These are phyloP conservation scores for Conticribra guillardii DNA, from an alignment of 108 stramenopile genomes.

Conservation along the genomic window DNA sequence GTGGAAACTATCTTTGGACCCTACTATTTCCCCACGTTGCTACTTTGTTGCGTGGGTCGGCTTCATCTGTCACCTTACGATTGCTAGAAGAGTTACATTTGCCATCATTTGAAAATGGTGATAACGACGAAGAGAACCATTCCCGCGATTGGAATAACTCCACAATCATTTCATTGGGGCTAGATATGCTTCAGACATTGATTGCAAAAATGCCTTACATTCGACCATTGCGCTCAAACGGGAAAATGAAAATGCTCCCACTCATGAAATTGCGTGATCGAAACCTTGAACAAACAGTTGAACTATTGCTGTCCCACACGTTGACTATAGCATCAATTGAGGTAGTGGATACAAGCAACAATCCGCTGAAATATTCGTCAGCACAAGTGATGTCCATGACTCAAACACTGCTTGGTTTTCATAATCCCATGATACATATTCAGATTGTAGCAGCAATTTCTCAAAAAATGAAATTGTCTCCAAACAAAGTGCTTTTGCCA, in stretches of 20 bases:
- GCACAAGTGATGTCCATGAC: slow-evolving; percentile 27
- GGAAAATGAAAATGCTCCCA: not conserved
- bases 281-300: slow-evolving; percentile 20
- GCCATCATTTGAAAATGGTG: not conserved
- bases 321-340: slow-evolving; percentile 9
- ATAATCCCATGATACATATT: slow-evolving; percentile 14
- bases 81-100: slow-evolving; percentile 8
- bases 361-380: slow-evolving; percentile 23
- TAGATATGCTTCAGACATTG: slow-evolving; percentile 34
- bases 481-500: slow-evolving; percentile 18
- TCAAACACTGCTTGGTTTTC: slow-evolving; percentile 17
- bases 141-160: slow-evolving; percentile 12
- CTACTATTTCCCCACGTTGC: slow-evolving; percentile 26
- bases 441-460: slow-evolving; percentile 6
- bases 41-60: slow-evolving; percentile 11
- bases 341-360: not conserved
- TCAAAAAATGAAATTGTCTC: slow-evolving; percentile 12
- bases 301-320: slow-evolving; percentile 26
- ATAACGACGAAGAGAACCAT: too few species aligned
- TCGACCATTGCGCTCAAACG: slow-evolving; percentile 1
- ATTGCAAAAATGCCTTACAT: slow-evolving; percentile 8
- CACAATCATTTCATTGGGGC: slow-evolving; percentile 11
- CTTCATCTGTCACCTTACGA: slow-evolving; percentile 12
- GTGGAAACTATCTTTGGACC: slow-evolving; percentile 25
- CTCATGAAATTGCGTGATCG: not conserved